Conservation (phyloP, 2,329 filamentous ascomycete genomes). For the Colletotrichum liriopes region DNA sequence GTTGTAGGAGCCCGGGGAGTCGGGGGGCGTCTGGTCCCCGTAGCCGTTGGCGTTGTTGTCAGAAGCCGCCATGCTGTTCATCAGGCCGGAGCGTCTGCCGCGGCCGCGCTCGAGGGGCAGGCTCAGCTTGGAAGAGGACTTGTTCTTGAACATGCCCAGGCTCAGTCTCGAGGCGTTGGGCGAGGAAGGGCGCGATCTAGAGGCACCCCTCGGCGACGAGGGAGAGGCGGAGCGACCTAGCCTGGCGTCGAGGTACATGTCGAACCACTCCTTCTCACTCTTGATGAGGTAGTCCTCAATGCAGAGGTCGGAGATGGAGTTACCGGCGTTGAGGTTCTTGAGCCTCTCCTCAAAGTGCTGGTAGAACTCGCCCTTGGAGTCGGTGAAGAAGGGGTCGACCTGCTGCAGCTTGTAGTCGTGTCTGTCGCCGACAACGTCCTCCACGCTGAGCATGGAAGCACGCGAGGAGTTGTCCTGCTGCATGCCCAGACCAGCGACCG, state of each 20-base stretch:
- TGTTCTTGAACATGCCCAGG: conserved; percentile 38
- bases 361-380: conserved; percentile 74
- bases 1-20: conserved; percentile 52
- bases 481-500: conserved; percentile 32
- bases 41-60: conserved; percentile 18
- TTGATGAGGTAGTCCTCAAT: conserved; percentile 77
- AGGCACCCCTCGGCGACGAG: conserved; percentile 45
- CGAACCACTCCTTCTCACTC: conserved; percentile 78
- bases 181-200: conserved; percentile 22
- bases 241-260: conserved; percentile 70
- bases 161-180: conserved; percentile 34
- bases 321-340: conserved; percentile 66
- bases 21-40: conserved; percentile 29
- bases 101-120: conserved; percentile 36
- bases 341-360: conserved; percentile 71
- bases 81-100: conserved; percentile 28
- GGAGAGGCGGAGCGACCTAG: conserved; percentile 65
- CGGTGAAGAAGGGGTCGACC: conserved; percentile 78
- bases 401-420: conserved; percentile 75
- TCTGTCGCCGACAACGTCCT: conserved; percentile 73
- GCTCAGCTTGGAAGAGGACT: conserved; percentile 37
- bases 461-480: conserved; percentile 44
- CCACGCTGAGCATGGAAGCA: conserved; percentile 66
- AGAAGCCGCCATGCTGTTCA: conserved; percentile 20
- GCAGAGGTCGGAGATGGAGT: conserved; percentile 72